A percentile compares a stretch with the other conserved stretches of the same genome.
These are phyloP conservation scores for Athelia psychrophila DNA, from an alignment of 1,284 basidiomycete genomes.

Conservation along the genomic window DNA sequence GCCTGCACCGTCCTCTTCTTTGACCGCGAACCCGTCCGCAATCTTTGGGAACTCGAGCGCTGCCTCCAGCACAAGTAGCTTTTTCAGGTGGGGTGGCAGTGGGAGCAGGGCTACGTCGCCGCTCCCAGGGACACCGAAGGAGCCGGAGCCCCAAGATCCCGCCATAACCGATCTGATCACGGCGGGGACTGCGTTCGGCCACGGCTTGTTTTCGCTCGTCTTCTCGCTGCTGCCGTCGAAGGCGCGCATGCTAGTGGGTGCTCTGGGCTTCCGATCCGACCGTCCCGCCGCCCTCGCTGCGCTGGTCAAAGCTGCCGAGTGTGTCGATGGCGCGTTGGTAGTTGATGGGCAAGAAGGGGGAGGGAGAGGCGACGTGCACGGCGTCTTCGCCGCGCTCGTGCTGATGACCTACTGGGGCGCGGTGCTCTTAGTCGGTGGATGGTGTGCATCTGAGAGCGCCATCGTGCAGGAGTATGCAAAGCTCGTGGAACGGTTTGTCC, in stretches of 20 bases:
- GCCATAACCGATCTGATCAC: conserved; percentile 65
- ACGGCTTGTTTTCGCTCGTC: conserved; percentile 73
- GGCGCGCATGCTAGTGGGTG: conserved; percentile 52
- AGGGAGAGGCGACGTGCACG: conserved; percentile 53
- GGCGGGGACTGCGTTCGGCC: conserved; percentile 73
- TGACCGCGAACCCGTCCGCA: conserved; percentile 27
- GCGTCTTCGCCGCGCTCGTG: conserved; percentile 74
- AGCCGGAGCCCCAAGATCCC: conserved; percentile 15
- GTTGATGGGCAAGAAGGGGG: no score
- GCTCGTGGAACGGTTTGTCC: conserved; percentile 55
- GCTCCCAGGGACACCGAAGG: neutral
- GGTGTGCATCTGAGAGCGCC: conserved; percentile 66
- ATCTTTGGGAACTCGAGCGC: conserved; percentile 13
- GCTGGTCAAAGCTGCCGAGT: conserved; percentile 40
- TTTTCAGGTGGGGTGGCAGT: conserved; percentile 38
- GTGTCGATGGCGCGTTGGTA: no score
- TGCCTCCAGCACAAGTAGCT: conserved; percentile 24
- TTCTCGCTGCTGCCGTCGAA: conserved; percentile 72
- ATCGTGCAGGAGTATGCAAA: conserved; percentile 60
- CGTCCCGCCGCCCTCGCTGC: conserved; percentile 64
- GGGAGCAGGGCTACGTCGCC: conserved; percentile 10
- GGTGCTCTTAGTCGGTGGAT: conserved; percentile 66
- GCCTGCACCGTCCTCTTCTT: conserved; percentile 46
- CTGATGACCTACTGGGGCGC: conserved; percentile 78
- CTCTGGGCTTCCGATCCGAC: conserved; percentile 73